Evolutionary conservation across 1,284 basidiomycete genomes (phyloP).

Genomic region (Rugiboletus extremiorientalis): DNA sequence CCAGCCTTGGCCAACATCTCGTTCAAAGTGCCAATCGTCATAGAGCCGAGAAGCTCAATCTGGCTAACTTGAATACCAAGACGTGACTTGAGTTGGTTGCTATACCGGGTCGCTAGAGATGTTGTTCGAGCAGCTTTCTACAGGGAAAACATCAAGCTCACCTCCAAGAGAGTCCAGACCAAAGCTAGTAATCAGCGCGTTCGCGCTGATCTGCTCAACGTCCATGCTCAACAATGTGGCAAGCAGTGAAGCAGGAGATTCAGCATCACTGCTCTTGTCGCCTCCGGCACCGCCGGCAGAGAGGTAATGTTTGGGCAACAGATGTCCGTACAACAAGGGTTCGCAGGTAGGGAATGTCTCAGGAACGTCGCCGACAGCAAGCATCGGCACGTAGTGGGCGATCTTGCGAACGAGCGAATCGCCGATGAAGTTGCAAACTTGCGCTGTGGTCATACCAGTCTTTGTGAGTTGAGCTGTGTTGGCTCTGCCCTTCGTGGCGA

Average conservation of each 20-base stretch:
- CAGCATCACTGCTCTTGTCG: slow-evolving; percentile 11
- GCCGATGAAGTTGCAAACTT: slow-evolving; percentile 34
- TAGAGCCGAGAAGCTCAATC: slow-evolving; percentile 32
- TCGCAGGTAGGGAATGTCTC: slow-evolving; percentile 27
- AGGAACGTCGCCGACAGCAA: slow-evolving; percentile 24
- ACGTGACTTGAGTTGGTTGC: slow-evolving; percentile 27
- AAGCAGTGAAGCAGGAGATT: slow-evolving; percentile 28
- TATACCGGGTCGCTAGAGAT: slow-evolving; percentile 26
- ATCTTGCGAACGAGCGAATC: slow-evolving; percentile 31
- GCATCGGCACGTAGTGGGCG: slow-evolving; percentile 33
- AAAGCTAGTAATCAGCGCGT: slow-evolving; percentile 32
- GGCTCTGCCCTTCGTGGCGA: slow-evolving; percentile 26
- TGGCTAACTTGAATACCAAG: slow-evolving; percentile 32
- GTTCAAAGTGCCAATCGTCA: slow-evolving; percentile 26
- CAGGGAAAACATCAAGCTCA: slow-evolving; percentile 1
- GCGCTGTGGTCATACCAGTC: slow-evolving; percentile 32
- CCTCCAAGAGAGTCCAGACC: slow-evolving; percentile 33
- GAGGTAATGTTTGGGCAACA: slow-evolving; percentile 24
- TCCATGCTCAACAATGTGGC: slow-evolving; percentile 26
- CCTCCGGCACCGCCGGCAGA: slow-evolving; percentile 9
- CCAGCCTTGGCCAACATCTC: slow-evolving; percentile 24
- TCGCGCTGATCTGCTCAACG: slow-evolving; percentile 27
- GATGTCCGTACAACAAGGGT: slow-evolving; percentile 25
- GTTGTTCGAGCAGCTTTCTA: background rate
- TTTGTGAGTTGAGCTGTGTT: slow-evolving; percentile 32